Conservation (phyloP, 106 monocot species). For the Dactylorhiza incarnata region DNA sequence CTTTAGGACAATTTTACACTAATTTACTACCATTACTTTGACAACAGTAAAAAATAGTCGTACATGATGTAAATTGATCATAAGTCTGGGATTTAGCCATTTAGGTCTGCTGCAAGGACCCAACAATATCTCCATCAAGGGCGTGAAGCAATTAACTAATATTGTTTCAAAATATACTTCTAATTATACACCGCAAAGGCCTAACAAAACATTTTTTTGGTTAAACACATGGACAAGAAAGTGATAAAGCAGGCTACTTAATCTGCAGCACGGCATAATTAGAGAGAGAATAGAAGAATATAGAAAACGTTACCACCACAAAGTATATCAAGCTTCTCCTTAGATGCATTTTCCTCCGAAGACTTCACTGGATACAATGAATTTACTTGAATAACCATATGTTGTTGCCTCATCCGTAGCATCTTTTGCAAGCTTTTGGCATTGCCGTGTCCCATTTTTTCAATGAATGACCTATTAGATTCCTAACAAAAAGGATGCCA, state of each 20-base stretch:
- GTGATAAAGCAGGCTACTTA: not conserved
- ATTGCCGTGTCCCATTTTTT: slow-evolving; percentile 61
- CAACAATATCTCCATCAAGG: not conserved
- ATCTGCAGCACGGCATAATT: not conserved
- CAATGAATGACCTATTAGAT: slow-evolving; percentile 54
- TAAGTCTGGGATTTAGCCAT: no score
- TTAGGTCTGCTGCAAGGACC: no score
- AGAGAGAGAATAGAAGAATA: slow-evolving; percentile 3
- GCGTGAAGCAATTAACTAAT: not conserved
- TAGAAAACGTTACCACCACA: slow-evolving; percentile 9
- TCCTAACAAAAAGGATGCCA: slow-evolving; percentile 39
- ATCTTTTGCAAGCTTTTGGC: slow-evolving; percentile 49
- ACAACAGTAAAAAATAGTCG: no score
- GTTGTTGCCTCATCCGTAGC: slow-evolving; percentile 61
- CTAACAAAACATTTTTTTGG: no score
- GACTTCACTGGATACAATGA: slow-evolving; percentile 67
- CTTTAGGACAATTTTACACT: no score
- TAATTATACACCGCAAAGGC: no score
- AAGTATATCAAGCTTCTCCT: slow-evolving; percentile 27
- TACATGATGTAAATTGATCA: no score
- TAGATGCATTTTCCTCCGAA: slow-evolving; percentile 21
- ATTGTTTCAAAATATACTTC: not conserved
- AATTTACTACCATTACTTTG: no score
- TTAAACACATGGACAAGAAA: not conserved
- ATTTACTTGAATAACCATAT: slow-evolving; percentile 75